A percentile compares a stretch with the other conserved stretches of the same genome.
Evolutionary conservation across 208 protist species (phyloP).

Genomic region (Crithidia expoeki): DNA sequence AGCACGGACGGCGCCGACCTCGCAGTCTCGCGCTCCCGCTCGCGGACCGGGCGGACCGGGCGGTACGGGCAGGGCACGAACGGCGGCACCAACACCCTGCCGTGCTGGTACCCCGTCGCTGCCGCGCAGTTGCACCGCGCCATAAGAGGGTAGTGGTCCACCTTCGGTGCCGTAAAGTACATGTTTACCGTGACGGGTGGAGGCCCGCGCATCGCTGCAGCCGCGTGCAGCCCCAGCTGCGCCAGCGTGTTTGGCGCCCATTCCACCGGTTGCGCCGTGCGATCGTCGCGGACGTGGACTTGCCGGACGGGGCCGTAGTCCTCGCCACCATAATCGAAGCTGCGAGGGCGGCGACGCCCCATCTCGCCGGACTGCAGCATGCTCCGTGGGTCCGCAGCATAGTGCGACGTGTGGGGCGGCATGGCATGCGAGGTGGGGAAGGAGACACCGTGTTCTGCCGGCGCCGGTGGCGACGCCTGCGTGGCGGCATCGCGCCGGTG

Average conservation of each 20-base stretch:
- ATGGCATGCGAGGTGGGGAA: constrained; percentile 2
- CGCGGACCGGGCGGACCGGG: too few relatives aligned
- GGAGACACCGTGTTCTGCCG: not conserved
- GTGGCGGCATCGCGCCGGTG: not conserved
- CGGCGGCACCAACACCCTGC: constrained; percentile 16
- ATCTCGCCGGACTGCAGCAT: not conserved
- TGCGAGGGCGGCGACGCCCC: constrained; percentile 20
- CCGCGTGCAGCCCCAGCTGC: too few relatives aligned
- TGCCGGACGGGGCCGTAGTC: not conserved
- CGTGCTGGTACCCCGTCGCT: constrained; percentile 1
- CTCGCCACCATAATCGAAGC: not conserved
- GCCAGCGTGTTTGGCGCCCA: too few relatives aligned
- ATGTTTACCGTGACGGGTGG: constrained; percentile 30
- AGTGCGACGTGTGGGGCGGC: constrained; percentile 24
- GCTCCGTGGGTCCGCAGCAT: too few relatives aligned
- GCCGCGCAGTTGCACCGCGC: not conserved
- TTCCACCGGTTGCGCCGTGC: not conserved
- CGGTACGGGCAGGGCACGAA: constrained; percentile 1
- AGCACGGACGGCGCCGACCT: too few relatives aligned
- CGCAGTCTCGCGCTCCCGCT: too few relatives aligned
- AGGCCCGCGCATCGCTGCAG: not conserved
- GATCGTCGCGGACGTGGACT: not conserved
- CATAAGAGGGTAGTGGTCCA: constrained; percentile 11
- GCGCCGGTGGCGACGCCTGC: not conserved
- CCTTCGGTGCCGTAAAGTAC: constrained; percentile 29